These are phyloP conservation scores for Phlyctochytrium planicorne DNA, from an alignment of 192 early-diverging fungal genomes.

Conservation along the genomic window DNA sequence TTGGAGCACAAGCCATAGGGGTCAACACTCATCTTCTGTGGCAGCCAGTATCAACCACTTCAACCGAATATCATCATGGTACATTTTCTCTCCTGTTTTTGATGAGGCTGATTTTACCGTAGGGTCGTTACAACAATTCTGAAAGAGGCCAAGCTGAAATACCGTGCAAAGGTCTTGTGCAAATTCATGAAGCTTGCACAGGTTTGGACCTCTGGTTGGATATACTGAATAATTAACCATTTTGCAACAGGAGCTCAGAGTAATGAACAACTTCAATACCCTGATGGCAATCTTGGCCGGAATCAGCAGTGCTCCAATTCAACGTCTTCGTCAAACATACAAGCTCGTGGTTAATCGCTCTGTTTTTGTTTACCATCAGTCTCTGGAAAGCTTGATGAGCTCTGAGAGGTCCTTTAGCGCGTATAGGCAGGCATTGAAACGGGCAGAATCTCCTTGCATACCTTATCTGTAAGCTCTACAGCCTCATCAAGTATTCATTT, in stretches of 20 bases:
- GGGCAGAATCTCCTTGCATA: slow-evolving; percentile 60
- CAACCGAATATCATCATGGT: slow-evolving; percentile 70
- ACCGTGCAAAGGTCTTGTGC: slow-evolving; percentile 61
- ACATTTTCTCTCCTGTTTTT: background rate
- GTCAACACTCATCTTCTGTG: slow-evolving; percentile 37
- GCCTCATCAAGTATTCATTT: background rate
- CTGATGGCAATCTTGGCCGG: slow-evolving; percentile 75
- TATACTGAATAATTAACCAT: background rate
- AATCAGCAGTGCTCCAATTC: slow-evolving; percentile 62
- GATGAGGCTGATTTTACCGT: background rate
- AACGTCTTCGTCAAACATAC: slow-evolving; percentile 63
- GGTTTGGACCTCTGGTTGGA: slow-evolving; percentile 30
- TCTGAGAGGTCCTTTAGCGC: slow-evolving; percentile 58
- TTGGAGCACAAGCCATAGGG: slow-evolving; percentile 44
- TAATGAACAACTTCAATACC: slow-evolving; percentile 73
- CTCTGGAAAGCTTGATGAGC: slow-evolving; percentile 69
- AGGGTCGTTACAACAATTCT: slow-evolving; percentile 72
- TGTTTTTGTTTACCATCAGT: slow-evolving; percentile 47
- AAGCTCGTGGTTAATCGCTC: slow-evolving; percentile 48
- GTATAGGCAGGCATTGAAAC: slow-evolving; percentile 64
- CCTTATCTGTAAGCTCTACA: slow-evolving; percentile 76
- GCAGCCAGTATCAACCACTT: slow-evolving; percentile 68
- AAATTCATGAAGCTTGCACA: slow-evolving; percentile 71
- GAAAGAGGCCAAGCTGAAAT: slow-evolving; percentile 57
- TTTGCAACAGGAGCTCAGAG: slow-evolving; percentile 55